Evolutionary conservation across 495 filamentous ascomycete species (phyloP).

Genomic region (Podospora didyma): DNA sequence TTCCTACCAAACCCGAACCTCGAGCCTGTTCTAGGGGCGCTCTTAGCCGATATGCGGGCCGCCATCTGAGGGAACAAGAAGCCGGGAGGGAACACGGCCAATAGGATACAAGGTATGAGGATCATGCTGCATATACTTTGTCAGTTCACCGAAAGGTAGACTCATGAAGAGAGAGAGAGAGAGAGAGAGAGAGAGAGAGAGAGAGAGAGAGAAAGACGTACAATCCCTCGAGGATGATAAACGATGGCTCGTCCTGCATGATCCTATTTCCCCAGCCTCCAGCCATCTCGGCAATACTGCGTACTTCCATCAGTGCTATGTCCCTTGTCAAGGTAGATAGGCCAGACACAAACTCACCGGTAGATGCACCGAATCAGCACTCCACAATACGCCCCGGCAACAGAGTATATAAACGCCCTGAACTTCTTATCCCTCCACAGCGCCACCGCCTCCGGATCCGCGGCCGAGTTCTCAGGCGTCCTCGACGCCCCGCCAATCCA

Average conservation of each 20-base stretch:
- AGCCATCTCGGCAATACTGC: conserved; percentile 60
- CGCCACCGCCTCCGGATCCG: conserved; percentile 18
- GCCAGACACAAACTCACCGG: conserved; percentile 37
- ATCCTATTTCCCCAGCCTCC: conserved; percentile 64
- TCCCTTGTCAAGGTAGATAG: neutral
- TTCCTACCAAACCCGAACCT: no score
- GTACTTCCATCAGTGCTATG: neutral
- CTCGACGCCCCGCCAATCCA: conserved; percentile 18
- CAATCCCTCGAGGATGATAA: conserved; percentile 57
- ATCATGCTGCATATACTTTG: conserved; percentile 24
- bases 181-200: neutral
- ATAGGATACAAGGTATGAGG: conserved; percentile 29
- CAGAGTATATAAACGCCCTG: conserved; percentile 46
- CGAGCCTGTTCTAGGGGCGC: neutral
- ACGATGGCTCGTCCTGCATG: conserved; percentile 63
- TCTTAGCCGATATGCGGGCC: conserved; percentile 20
- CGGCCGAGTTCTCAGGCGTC: conserved; percentile 5
- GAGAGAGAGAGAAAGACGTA: conserved; percentile 16
- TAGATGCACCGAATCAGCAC: conserved; percentile 67
- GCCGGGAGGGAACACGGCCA: conserved; percentile 35
- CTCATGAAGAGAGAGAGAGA: neutral
- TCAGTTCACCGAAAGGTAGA: neutral
- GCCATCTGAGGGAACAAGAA: conserved; percentile 39
- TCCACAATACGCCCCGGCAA: conserved; percentile 53
- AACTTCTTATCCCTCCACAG: conserved; percentile 42